Base-by-base conservation (phyloP, 139 green algal species). In the Micractinium sp. region DNA sequence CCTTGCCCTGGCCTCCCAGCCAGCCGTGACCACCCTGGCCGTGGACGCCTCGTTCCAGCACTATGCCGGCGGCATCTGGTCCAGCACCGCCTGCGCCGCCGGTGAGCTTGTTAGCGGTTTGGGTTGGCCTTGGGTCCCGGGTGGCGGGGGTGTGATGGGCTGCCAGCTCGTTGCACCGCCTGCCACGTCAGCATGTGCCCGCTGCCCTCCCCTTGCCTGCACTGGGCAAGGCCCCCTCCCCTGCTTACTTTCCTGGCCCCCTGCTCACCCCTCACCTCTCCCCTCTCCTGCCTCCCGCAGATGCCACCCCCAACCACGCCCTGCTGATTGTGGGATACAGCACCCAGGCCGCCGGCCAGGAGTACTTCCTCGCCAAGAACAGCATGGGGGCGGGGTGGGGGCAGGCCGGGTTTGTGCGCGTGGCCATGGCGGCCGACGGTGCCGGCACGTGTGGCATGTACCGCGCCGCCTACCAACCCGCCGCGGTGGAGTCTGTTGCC, bases 11-110 rank as follows among this genome's bases (percentile, higher is more conserved):
- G 80, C 53, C 29, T 29, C 80, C 31, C 80, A 85, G 80, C 80
- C 80, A 23, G 47, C 31, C 23, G 80, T 85, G 31, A n/a, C 80
- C 31, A 66, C 47, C 80, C 56, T 85, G 56, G 80, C 47, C 31
- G 53, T 85, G 80, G 80, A 85, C 47, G 31, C 80, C 53, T 69
- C 80, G 31, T 85, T 85, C 80, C 80, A 85, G 53, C 80, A 85
- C 80, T 85, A 85, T 73, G 80, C 80, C 16, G 80, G 80, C 80
- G 80, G 80, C 80, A 69, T 85, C 47, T 71, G 80, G 47, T 31
- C 80, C 47, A 71, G 47, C 14, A 16, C 80, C 80, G 13, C 9
- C 47, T 85, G 80, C 53, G 39, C 29, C n/a, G 39, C 29, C 1
- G 12, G 77, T 82, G 77, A 82, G 77, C 75, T 20, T 12, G 13